Percentiles rank a stretch among this genome's conserved stretches.
These are phyloP conservation scores for Helichrysum umbraculigerum DNA, from an alignment of 129 eudicot species.

Conservation along the genomic window DNA sequence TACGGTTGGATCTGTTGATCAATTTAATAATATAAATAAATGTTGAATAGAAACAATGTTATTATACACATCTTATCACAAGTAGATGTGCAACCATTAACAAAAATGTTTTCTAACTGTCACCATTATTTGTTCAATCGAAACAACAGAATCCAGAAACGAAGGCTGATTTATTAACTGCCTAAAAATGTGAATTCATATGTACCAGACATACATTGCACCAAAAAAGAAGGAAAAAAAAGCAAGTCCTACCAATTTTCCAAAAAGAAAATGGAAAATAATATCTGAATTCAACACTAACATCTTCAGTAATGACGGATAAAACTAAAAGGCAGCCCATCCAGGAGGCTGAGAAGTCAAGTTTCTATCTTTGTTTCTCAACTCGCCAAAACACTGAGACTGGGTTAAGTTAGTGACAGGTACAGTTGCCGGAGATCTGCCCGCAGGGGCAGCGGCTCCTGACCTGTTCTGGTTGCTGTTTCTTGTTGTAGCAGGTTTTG, in stretches of 20 bases:
- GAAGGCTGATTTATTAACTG: background rate
- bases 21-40: too few species aligned
- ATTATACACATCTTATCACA: background rate
- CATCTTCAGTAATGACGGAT: background rate
- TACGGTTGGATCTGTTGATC: too few species aligned
- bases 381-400: slow-evolving; percentile 8
- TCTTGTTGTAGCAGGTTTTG: slow-evolving; percentile 58
- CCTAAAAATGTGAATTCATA: background rate
- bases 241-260: background rate
- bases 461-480: slow-evolving; percentile 46
- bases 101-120: background rate
- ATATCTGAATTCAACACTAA: slow-evolving; percentile 4
- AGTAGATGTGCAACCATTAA: background rate
- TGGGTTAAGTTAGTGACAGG: slow-evolving; percentile 13
- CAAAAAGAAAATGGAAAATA: background rate
- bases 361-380: slow-evolving; percentile 14
- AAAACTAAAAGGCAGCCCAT: slow-evolving; percentile 29
- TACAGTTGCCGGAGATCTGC: slow-evolving; percentile 4
- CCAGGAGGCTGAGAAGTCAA: slow-evolving; percentile 17
- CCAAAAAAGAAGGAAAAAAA: background rate
- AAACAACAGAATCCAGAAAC: background rate
- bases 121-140: background rate
- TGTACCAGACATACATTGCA: slow-evolving; percentile 2
- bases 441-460: slow-evolving; percentile 19
- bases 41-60: background rate